These are phyloP conservation scores for Pulveroboletus sp. DNA, from an alignment of 768 basidiomycete species.

Conservation along the genomic window DNA sequence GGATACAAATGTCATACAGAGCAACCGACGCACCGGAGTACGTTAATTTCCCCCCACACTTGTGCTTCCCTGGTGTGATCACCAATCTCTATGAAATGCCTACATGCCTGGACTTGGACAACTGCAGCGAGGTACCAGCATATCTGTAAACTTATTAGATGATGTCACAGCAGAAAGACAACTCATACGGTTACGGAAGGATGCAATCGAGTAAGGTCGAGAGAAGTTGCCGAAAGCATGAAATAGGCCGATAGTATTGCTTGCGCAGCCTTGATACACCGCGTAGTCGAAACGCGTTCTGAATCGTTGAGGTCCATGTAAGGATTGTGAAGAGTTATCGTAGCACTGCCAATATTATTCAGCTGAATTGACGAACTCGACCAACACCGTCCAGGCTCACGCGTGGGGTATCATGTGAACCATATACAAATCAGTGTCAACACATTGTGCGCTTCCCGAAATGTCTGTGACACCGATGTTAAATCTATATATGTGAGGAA, in stretches of 20 bases:
- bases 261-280: constrained; percentile 75
- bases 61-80: constrained; percentile 71
- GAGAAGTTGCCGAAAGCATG: constrained; percentile 74
- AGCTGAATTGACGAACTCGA: not conserved
- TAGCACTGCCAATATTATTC: constrained; percentile 51
- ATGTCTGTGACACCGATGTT: constrained; percentile 60
- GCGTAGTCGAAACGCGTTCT: constrained; percentile 58
- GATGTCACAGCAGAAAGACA: constrained; percentile 7
- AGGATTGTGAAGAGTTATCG: constrained; percentile 83
- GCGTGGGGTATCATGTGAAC: constrained; percentile 85
- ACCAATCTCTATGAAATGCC: constrained; percentile 80
- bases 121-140: constrained; percentile 92
- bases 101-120: constrained; percentile 83
- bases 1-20: not conserved
- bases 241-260: constrained; percentile 75
- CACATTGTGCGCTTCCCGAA: constrained; percentile 48
- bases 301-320: constrained; percentile 75
- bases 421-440: constrained; percentile 86
- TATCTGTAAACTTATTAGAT: constrained; percentile 49
- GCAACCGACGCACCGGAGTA: constrained; percentile 55
- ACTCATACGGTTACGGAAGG: constrained; percentile 74
- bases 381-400: constrained; percentile 39
- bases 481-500: constrained; percentile 67
- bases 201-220: constrained; percentile 77
- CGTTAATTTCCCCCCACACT: constrained; percentile 87